A percentile compares a stretch with the other conserved stretches of the same genome.
phyloP scores from a whole-genome alignment of 2,329 filamentous ascomycete genomes.

The Pseudonectria foliicola region DNA sequence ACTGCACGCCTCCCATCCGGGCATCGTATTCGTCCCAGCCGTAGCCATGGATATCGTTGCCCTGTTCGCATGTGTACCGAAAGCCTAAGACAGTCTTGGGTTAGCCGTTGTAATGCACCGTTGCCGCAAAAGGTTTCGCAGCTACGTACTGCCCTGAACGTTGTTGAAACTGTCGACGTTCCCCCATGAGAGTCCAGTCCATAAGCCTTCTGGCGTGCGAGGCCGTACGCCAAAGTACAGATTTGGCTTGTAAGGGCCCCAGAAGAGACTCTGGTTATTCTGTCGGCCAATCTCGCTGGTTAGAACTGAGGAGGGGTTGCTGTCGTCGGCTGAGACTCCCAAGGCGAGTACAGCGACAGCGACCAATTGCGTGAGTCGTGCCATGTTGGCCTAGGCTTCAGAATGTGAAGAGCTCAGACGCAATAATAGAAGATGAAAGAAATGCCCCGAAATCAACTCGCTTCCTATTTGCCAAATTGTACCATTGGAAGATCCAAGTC shows the following conservation, averaged over 20 bases:
- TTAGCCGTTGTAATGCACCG: conserved; percentile 1
- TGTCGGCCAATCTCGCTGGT: conserved; percentile 43
- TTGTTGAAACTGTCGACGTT: conserved; percentile 71
- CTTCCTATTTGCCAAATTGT: conserved; percentile 5
- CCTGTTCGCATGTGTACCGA: conserved; percentile 91
- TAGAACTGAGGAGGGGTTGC: conserved; percentile 31
- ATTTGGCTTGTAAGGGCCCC: conserved; percentile 92
- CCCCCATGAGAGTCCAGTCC: conserved; percentile 81
- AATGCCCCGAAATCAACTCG: conserved; percentile 3
- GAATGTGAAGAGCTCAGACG: not conserved
- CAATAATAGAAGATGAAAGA: not conserved
- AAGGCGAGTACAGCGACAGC: conserved; percentile 23
- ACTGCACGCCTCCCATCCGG: conserved; percentile 77
- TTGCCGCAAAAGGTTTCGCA: conserved; percentile 9
- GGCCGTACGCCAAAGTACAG: conserved; percentile 89
- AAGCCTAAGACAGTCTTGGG: conserved; percentile 50
- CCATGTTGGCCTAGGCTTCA: conserved; percentile 17
- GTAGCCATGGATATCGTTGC: conserved; percentile 89
- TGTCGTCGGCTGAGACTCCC: conserved; percentile 18
- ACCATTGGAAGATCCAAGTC: conserved; percentile 12
- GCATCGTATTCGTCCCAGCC: conserved; percentile 98
- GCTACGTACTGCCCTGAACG: conserved; percentile 63
- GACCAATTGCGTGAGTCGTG: conserved; percentile 25
- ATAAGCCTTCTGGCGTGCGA: conserved; percentile 71
- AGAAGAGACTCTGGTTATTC: conserved; percentile 81